A percentile compares a stretch with the other conserved stretches of the same genome.
Evolutionary conservation across 192 early-diverging fungal species (phyloP).

Genomic region (Coemansia sp.): DNA sequence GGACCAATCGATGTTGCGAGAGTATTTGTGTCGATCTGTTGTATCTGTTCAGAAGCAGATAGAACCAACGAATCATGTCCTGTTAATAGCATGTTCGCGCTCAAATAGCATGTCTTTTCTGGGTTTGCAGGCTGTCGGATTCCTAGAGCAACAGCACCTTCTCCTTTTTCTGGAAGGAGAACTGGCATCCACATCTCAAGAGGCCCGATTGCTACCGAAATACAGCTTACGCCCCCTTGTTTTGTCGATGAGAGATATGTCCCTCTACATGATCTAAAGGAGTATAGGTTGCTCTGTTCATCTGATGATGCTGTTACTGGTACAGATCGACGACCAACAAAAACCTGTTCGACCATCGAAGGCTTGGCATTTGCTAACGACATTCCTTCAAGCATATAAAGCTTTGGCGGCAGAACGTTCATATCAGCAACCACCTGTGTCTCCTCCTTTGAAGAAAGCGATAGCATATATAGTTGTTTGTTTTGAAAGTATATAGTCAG

Average conservation of each 20-base stretch:
- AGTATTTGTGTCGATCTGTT: background rate
- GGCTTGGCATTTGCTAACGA: slow-evolving; percentile 20
- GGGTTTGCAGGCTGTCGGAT: slow-evolving; percentile 17
- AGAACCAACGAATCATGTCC: background rate
- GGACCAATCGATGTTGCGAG: background rate
- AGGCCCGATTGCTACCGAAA: slow-evolving; percentile 29
- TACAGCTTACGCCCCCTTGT: slow-evolving; percentile 14
- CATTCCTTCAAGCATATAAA: slow-evolving; percentile 6
- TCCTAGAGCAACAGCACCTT: slow-evolving; percentile 37
- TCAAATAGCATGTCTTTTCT: slow-evolving; percentile 15
- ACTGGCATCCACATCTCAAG: slow-evolving; percentile 47
- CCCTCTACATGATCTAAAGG: slow-evolving; percentile 29
- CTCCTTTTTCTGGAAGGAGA: slow-evolving; percentile 28
- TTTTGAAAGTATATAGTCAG: slow-evolving; percentile 20
- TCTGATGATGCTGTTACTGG: slow-evolving; percentile 14
- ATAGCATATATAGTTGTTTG: slow-evolving; percentile 10
- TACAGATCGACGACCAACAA: slow-evolving; percentile 38
- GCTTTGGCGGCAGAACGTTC: slow-evolving; percentile 1
- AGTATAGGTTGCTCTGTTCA: slow-evolving; percentile 13
- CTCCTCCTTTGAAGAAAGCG: slow-evolving; percentile 15
- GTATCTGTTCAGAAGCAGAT: background rate
- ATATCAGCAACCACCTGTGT: background rate
- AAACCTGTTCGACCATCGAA: slow-evolving; percentile 32
- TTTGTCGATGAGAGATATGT: slow-evolving; percentile 28
- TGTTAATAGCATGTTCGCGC: background rate